Conservation (phyloP, 257 asterid species). For the Solanum pimpinellifolium region DNA sequence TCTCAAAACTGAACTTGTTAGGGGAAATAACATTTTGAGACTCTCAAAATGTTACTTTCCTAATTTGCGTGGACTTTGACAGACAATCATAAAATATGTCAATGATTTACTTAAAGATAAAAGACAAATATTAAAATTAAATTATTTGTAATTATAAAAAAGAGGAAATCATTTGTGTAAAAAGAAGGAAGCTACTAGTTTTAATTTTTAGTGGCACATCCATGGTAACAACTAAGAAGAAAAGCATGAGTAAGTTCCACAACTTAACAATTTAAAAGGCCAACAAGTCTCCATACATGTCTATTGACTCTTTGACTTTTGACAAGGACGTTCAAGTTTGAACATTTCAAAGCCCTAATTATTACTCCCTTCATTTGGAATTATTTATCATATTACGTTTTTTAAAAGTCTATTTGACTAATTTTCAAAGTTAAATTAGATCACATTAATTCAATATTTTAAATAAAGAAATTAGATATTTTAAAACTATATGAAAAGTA, state of each 20-base stretch:
- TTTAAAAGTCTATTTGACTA: too few relatives aligned
- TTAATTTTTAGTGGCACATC: not conserved
- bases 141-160: too few relatives aligned
- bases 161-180: not conserved
- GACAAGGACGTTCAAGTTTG: not conserved
- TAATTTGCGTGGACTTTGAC: not conserved
- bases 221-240: not conserved
- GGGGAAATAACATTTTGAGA: not conserved
- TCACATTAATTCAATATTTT: too few relatives aligned
- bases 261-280: not conserved
- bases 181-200: not conserved
- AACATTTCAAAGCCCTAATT: not conserved
- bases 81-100: not conserved
- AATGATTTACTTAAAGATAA: too few relatives aligned
- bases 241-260: not conserved
- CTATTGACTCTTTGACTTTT: not conserved
- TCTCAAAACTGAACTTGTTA: too few relatives aligned
- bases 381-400: too few relatives aligned
- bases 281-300: not conserved
- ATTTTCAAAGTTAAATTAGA: too few relatives aligned
- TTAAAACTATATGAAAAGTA: too few relatives aligned
- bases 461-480: too few relatives aligned
- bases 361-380: not conserved
- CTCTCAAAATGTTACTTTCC: not conserved
- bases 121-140: too few relatives aligned